Percentiles rank a stretch among this genome's conserved stretches.
phyloP scores from a whole-genome alignment of 345 rosid genomes.

The Dovyalis caffra region DNA sequence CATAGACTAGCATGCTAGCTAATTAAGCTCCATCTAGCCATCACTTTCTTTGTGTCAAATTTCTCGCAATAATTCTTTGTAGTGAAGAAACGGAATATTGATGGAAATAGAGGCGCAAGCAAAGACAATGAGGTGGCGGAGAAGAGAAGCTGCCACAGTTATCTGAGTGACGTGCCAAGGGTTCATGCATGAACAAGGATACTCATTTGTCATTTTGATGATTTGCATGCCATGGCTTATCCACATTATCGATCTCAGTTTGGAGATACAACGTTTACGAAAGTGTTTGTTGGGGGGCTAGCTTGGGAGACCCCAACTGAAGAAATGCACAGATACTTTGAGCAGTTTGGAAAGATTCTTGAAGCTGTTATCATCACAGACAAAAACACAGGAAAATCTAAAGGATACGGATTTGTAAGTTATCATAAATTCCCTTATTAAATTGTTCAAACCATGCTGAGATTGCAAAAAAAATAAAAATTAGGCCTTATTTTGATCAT shows the following conservation, averaged over 20 bases:
- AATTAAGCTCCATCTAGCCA: background rate
- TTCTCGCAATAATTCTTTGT: constrained; percentile 22
- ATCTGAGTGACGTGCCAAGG: background rate
- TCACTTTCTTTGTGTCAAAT: constrained; percentile 19
- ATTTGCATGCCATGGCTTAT: constrained; percentile 40
- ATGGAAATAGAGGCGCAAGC: constrained; percentile 10
- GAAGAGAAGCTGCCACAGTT: background rate
- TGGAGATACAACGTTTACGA: constrained; percentile 86
- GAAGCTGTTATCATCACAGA: constrained; percentile 92
- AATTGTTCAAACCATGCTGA: no score
- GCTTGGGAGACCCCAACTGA: constrained; percentile 97
- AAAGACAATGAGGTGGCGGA: constrained; percentile 9
- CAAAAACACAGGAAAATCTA: constrained; percentile 81
- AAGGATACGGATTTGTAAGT: constrained; percentile 96
- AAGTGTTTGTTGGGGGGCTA: constrained; percentile 89
- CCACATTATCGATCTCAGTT: constrained; percentile 83
- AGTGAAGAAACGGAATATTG: constrained; percentile 11
- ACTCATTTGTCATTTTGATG: constrained; percentile 12
- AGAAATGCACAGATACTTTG: constrained; percentile 77
- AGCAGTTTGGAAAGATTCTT: constrained; percentile 90
- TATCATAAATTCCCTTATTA: no score
- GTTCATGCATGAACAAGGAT: constrained; percentile 27
- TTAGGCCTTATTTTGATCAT: background rate
- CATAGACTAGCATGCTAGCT: constrained; percentile 1
- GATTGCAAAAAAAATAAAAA: no score